These are phyloP conservation scores for Chiua virens DNA, from an alignment of 768 basidiomycete genomes.

Conservation along the genomic window DNA sequence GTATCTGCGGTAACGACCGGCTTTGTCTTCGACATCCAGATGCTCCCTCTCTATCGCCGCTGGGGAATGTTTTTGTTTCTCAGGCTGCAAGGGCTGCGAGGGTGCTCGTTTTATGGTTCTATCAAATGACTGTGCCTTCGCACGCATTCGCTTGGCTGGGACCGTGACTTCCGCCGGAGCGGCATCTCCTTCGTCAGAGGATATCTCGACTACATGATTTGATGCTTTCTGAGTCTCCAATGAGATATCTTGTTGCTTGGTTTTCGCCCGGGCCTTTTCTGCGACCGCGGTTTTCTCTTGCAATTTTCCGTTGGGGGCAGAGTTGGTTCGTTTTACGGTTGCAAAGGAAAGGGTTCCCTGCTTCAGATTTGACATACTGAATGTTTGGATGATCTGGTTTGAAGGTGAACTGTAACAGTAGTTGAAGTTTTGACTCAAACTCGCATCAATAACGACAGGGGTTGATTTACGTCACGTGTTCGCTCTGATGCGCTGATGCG, in stretches of 20 bases:
- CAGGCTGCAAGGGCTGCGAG: constrained; percentile 1
- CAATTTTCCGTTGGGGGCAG: constrained; percentile 18
- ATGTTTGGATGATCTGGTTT: background rate
- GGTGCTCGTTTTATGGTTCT: constrained; percentile 1
- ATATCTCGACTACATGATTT: constrained; percentile 10
- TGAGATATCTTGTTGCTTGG: background rate
- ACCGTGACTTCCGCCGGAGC: constrained; percentile 5
- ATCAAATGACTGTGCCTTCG: constrained; percentile 15
- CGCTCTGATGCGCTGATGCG: background rate
- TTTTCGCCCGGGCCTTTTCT: constrained; percentile 11
- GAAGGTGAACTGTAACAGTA: too few relatives aligned
- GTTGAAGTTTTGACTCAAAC: background rate
- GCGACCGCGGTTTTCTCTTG: constrained; percentile 8
- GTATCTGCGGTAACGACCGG: constrained; percentile 51
- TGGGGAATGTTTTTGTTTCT: constrained; percentile 1
- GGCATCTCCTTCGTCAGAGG: constrained; percentile 21
- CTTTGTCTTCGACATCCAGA: constrained; percentile 48
- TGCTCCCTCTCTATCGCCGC: constrained; percentile 18
- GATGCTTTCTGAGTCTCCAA: background rate
- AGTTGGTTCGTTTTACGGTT: constrained; percentile 45
- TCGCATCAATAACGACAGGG: constrained; percentile 17
- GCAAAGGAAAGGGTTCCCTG: constrained; percentile 49
- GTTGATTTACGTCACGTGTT: constrained; percentile 11
- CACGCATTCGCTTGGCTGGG: constrained; percentile 26
- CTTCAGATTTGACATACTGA: constrained; percentile 30